Evolutionary conservation across 1,284 basidiomycete species (phyloP), one percentile per base, ranked within the genome.

Genomic region (Sphagnurus paluster): DNA sequence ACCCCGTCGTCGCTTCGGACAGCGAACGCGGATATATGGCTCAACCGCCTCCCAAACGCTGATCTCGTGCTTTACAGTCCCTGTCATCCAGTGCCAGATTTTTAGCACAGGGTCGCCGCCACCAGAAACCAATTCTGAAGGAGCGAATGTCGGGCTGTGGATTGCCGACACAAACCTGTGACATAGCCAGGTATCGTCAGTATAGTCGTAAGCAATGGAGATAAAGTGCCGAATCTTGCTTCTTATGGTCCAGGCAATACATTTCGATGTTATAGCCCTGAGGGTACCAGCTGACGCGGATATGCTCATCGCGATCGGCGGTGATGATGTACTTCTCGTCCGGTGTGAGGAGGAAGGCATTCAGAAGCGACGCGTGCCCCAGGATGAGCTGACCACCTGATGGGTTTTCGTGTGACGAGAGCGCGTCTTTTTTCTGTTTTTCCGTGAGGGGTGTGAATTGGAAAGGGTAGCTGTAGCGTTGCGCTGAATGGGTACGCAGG

Each of bases 251-350:
- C 30, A 94, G 76, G 51, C 93, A 88, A 65, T 84, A 96, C 48
- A 77, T 79, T 63, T 96, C 90, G 47, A 96, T 87, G 26, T 81
- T 79, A 56, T 87, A 88, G 10, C 91, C 87, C 49, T 87, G 73
- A 0, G 94, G 94, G 61, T 81, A 97, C 78, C 88, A 82, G 58
- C 89, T 93, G n/a, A 95, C 78, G 42, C 94, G 77, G 43, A 98
- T 87, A 62, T 97, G 94, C 62, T 97, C 94, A 60, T 97, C 94
- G 36, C 94, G 71, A 63, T 97, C 94, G 0, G 90, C 87, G 0
- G 92, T 91, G 55, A 96, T 76, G 58, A 98, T 83, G 58, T 77
- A 84, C 46, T 75, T 76, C 52, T 86, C 82, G 59, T 90, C 83
- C 0, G 65, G 60, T 0, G 84, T 78, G 42, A 95, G 76, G 32